Conservation (phyloP, 73 alveolate genomes). For the Paramecium bursaria region DNA sequence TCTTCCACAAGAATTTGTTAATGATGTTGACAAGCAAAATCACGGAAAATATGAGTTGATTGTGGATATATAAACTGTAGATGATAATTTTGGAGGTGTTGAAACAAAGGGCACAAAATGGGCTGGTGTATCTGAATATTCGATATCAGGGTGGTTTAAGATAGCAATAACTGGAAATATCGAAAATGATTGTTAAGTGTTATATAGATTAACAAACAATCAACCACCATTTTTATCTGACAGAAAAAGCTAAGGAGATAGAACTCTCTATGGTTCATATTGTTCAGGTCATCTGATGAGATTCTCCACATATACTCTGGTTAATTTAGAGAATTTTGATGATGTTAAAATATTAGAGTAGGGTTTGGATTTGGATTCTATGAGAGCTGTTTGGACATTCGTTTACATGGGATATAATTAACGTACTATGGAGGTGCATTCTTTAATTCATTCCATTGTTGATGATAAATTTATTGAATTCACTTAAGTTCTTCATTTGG, state of each 20-base stretch:
- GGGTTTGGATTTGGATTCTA: not conserved
- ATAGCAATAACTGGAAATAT: not conserved
- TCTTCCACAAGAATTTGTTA: not conserved
- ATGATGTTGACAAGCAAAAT: constrained; percentile 34
- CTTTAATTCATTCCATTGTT: not conserved
- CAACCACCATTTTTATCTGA: not conserved
- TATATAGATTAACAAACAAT: constrained; percentile 42
- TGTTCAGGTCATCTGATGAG: constrained; percentile 4
- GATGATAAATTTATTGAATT: constrained; percentile 17
- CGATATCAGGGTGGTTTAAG: constrained; percentile 49
- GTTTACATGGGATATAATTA: constrained; percentile 52
- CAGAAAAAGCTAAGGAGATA: constrained; percentile 50
- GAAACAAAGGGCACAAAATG: constrained; percentile 28
- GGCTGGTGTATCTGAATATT: constrained; percentile 44
- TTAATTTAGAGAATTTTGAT: constrained; percentile 20
- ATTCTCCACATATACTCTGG: constrained; percentile 12
- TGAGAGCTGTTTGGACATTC: constrained; percentile 31
- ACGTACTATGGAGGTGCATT: constrained; percentile 28
- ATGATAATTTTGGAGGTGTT: not conserved
- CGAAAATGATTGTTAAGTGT: constrained; percentile 1
- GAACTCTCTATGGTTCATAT: not conserved
- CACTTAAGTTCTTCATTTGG: not conserved
- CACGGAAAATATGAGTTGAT: constrained; percentile 41
- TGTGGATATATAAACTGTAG: not conserved
- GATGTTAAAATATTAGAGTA: constrained; percentile 31